Evolutionary conservation across 192 early-diverging fungal species (phyloP).

Genomic region (Backusella morwellensis): DNA sequence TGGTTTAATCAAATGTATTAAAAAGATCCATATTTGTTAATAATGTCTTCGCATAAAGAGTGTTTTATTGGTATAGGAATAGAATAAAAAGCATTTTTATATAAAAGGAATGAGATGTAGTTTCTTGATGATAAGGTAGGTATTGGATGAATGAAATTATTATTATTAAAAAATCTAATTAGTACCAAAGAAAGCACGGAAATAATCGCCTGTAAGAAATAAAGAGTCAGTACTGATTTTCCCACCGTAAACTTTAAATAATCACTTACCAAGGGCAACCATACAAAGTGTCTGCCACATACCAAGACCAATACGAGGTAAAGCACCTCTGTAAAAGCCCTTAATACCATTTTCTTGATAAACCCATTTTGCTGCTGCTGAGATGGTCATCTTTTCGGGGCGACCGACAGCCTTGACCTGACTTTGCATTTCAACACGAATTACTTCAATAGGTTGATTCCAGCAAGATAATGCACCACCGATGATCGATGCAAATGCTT

Average conservation of each 20-base stretch:
- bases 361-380: constrained; percentile 81
- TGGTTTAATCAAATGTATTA: background rate
- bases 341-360: constrained; percentile 86
- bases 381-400: constrained; percentile 91
- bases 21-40: background rate
- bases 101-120: constrained; percentile 7
- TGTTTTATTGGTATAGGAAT: background rate
- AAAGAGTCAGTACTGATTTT: background rate
- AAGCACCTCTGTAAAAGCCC: constrained; percentile 91
- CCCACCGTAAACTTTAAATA: background rate
- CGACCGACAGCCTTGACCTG: constrained; percentile 85
- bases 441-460: constrained; percentile 99
- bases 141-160: constrained; percentile 2
- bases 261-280: constrained; percentile 65
- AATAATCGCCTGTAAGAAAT: constrained; percentile 17
- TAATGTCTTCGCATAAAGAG: background rate
- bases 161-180: constrained; percentile 16
- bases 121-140: constrained; percentile 6
- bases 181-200: constrained; percentile 19
- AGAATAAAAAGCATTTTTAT: background rate
- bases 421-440: constrained; percentile 98
- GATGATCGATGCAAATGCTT: constrained; percentile 75
- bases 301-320: constrained; percentile 76
- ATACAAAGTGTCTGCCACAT: constrained; percentile 92
- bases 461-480: constrained; percentile 94